Percentiles rank a stretch among this genome's conserved stretches.
Evolutionary conservation across 768 basidiomycete genomes (phyloP).

Genomic region (Strobilomyces confusus): DNA sequence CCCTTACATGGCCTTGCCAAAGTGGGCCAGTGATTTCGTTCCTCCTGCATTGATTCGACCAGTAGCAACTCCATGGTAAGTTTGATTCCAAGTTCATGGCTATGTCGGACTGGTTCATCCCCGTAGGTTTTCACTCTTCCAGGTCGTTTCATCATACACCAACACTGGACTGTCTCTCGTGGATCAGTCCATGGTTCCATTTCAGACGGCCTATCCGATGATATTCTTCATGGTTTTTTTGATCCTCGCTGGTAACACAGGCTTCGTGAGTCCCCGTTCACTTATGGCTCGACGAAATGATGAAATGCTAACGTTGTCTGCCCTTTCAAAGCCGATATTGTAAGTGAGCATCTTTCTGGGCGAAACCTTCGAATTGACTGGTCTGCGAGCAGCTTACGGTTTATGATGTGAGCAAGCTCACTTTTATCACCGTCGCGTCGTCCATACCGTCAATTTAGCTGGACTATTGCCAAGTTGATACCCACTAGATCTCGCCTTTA

Average conservation of each 20-base stretch:
- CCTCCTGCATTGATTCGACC: constrained; percentile 54
- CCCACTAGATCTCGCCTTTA: constrained; percentile 54
- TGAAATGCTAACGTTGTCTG: background rate
- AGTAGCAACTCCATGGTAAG: constrained; percentile 64
- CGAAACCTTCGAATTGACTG: background rate
- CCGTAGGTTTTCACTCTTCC: constrained; percentile 78
- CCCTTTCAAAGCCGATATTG: constrained; percentile 70
- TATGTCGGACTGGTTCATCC: background rate
- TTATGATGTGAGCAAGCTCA: constrained; percentile 63
- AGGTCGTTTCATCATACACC: constrained; percentile 81
- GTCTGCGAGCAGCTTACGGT: constrained; percentile 55
- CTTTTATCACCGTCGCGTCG: background rate
- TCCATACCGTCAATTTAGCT: constrained; percentile 44
- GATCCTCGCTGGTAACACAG: constrained; percentile 90
- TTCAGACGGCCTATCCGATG: constrained; percentile 82
- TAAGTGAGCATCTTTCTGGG: constrained; percentile 39
- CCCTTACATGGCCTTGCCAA: constrained; percentile 65
- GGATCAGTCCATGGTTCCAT: constrained; percentile 90
- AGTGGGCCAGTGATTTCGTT: constrained; percentile 59
- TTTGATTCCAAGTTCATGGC: background rate
- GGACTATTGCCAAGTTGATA: constrained; percentile 62
- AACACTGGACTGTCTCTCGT: constrained; percentile 86
- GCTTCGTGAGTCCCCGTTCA: constrained; percentile 64
- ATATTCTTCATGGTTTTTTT: constrained; percentile 66
- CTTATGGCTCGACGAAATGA: background rate